phyloP scores from a whole-genome alignment of 176 grass and related monocot genomes.

The Bolboschoenus planiculmis region DNA sequence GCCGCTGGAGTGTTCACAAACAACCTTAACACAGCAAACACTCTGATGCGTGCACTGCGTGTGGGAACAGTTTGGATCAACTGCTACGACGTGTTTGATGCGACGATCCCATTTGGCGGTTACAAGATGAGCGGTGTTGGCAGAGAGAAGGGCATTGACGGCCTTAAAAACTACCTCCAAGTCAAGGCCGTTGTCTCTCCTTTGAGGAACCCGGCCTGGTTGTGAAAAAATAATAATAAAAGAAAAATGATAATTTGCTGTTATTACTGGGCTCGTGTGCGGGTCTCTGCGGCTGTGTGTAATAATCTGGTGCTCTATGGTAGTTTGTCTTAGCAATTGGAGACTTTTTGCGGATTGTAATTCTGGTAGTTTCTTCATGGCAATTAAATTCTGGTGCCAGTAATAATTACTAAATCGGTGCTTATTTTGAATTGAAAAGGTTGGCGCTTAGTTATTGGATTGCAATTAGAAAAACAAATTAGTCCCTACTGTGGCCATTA shows the following conservation, averaged over 20 bases:
- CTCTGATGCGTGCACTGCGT: slow-evolving; percentile 49
- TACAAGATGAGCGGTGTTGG: slow-evolving; percentile 94
- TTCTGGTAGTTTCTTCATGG: not conserved
- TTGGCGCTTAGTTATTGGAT: not conserved
- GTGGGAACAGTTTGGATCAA: slow-evolving; percentile 81
- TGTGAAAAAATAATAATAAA: slow-evolving; percentile 27
- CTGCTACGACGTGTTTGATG: slow-evolving; percentile 87
- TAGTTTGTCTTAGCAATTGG: not conserved
- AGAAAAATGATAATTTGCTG: not conserved
- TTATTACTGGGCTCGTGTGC: not conserved
- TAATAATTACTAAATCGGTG: not conserved
- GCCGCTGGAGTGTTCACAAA: slow-evolving; percentile 85
- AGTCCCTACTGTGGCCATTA: too few species aligned
- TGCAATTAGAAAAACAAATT: not conserved
- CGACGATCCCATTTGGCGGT: slow-evolving; percentile 71
- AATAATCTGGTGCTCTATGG: slow-evolving; percentile 2
- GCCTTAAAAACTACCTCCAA: slow-evolving; percentile 88
- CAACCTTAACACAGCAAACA: slow-evolving; percentile 72
- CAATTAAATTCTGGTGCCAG: not conserved
- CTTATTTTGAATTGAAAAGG: not conserved
- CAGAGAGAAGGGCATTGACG: slow-evolving; percentile 69
- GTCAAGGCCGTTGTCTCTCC: slow-evolving; percentile 72
- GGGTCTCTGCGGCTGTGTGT: not conserved
- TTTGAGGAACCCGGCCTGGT: slow-evolving; percentile 67
- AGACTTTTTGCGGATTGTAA: not conserved